A percentile compares a stretch with the other conserved stretches of the same genome.
Conservation (phyloP, 2,329 filamentous ascomycete genomes). For the Alternaria arborescens region DNA sequence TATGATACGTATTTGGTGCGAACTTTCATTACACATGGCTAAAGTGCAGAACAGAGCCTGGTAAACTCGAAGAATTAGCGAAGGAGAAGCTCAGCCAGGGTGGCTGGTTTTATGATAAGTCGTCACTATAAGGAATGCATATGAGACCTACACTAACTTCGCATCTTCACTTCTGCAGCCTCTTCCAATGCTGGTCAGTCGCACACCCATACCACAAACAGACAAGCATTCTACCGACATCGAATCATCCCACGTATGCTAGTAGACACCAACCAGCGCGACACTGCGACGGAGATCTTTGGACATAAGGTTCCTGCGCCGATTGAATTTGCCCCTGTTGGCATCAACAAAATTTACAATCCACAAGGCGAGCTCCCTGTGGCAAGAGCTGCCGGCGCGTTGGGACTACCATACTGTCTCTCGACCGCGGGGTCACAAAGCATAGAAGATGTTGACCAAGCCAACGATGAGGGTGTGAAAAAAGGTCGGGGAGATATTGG, state of each 20-base stretch:
- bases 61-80: slow-evolving; percentile 66
- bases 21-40: not conserved
- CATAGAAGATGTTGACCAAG: slow-evolving; percentile 66
- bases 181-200: slow-evolving; percentile 66
- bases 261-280: slow-evolving; percentile 66
- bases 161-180: slow-evolving; percentile 35
- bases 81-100: slow-evolving; percentile 64
- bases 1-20: not conserved
- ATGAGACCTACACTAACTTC: too few relatives aligned
- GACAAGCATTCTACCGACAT: slow-evolving; percentile 71
- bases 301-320: slow-evolving; percentile 67
- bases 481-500: slow-evolving; percentile 5
- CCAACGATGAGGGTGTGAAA: slow-evolving; percentile 57
- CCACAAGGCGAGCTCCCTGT: slow-evolving; percentile 66
- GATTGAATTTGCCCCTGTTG: slow-evolving; percentile 71
- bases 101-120: slow-evolving; percentile 62
- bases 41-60: slow-evolving; percentile 56
- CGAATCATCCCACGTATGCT: slow-evolving; percentile 69
- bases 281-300: slow-evolving; percentile 67
- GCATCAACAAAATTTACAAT: slow-evolving; percentile 73
- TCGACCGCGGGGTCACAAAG: slow-evolving; percentile 64
- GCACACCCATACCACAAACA: slow-evolving; percentile 64
- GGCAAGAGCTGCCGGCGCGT: slow-evolving; percentile 66
- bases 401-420: slow-evolving; percentile 67
- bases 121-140: too few relatives aligned